Conservation (phyloP, 2,329 filamentous ascomycete species). For the Nectriaceae sp. region DNA sequence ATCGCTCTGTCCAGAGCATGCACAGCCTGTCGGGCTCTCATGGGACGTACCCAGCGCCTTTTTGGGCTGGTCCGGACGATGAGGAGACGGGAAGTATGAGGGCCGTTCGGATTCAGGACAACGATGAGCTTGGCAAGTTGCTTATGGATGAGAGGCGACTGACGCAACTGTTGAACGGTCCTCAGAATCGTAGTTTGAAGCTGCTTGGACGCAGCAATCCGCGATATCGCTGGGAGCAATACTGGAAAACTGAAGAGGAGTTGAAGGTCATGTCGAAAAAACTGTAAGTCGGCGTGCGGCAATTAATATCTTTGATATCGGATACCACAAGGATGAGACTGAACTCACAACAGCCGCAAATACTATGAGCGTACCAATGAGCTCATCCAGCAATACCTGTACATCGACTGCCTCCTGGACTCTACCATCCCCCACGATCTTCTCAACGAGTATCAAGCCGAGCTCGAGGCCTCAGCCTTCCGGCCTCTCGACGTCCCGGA, state of each 20-base stretch:
- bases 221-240: slow-evolving; percentile 81
- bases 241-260: slow-evolving; percentile 81
- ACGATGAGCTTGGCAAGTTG: slow-evolving; percentile 48
- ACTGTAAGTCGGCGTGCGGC: no score
- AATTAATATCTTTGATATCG: neutral
- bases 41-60: slow-evolving; percentile 18
- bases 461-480: slow-evolving; percentile 57
- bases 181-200: slow-evolving; percentile 78
- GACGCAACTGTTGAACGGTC: slow-evolving; percentile 61
- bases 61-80: slow-evolving; percentile 32
- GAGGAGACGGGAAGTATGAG: slow-evolving; percentile 31
- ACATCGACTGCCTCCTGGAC: slow-evolving; percentile 88
- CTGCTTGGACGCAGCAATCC: slow-evolving; percentile 89
- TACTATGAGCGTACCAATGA: slow-evolving; percentile 92
- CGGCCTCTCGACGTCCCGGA: slow-evolving; percentile 63
- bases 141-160: slow-evolving; percentile 60
- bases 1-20: slow-evolving; percentile 37
- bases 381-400: slow-evolving; percentile 87
- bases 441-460: slow-evolving; percentile 80
- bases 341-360: slow-evolving; percentile 54
- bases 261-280: slow-evolving; percentile 70
- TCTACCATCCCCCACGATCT: slow-evolving; percentile 90
- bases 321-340: slow-evolving; percentile 6
- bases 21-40: slow-evolving; percentile 31
- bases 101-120: slow-evolving; percentile 31